These are phyloP conservation scores for Lepidium campestre DNA, from an alignment of 441 rosid species.

Conservation along the genomic window DNA sequence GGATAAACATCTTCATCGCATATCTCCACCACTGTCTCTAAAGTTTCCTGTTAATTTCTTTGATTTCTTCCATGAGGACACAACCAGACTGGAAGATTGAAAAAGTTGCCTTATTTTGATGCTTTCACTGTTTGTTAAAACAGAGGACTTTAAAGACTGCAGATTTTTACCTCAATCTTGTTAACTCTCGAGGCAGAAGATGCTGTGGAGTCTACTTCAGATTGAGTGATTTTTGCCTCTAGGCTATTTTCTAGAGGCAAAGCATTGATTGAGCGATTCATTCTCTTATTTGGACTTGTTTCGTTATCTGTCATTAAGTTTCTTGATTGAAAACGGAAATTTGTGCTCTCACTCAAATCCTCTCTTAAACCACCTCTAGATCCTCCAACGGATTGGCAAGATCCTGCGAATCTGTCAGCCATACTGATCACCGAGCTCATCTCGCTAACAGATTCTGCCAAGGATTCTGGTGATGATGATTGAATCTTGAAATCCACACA, in stretches of 20 bases:
- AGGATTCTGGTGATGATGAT: conserved; percentile 20
- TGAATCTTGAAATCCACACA: conserved; percentile 18
- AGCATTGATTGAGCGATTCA: conserved; percentile 9
- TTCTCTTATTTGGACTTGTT: not conserved
- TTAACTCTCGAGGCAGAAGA: conserved; percentile 20
- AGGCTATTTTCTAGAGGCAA: conserved; percentile 19
- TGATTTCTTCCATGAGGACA: conserved; percentile 59
- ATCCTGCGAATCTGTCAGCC: conserved; percentile 21
- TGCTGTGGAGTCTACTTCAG: conserved; percentile 25
- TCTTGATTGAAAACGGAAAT: conserved; percentile 2
- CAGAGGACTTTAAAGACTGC: not conserved
- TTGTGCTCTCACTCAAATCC: conserved; percentile 20
- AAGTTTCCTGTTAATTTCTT: conserved; percentile 52
- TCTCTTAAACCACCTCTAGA: conserved; percentile 22
- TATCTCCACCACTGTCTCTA: conserved; percentile 59
- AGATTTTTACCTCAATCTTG: conserved; percentile 27
- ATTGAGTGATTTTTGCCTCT: too few relatives aligned
- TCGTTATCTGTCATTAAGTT: not conserved
- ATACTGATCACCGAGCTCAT: conserved; percentile 28
- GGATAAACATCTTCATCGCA: conserved; percentile 32
- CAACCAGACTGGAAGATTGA: conserved; percentile 43
- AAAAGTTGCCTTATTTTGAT: not conserved
- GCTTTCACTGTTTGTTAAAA: not conserved
- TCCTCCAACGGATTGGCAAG: conserved; percentile 9
- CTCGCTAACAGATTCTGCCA: conserved; percentile 29